A percentile compares a stretch with the other conserved stretches of the same genome.
These are phyloP conservation scores for Albugo candida DNA, from an alignment of 352 stramenopile species.

Conservation along the genomic window DNA sequence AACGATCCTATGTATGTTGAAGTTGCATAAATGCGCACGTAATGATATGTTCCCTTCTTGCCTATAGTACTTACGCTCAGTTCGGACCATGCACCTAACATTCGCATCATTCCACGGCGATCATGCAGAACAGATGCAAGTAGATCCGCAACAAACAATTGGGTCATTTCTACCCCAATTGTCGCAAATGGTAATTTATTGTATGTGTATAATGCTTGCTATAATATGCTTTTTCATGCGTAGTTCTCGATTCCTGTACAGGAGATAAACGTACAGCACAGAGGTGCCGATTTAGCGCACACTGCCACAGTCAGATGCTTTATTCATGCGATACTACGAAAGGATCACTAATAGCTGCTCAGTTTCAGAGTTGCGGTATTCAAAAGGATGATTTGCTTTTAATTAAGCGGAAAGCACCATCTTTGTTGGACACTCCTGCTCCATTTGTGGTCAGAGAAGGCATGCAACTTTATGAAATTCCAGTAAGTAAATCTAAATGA, in stretches of 20 bases:
- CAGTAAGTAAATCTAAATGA: slow-evolving; percentile 15
- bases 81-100: slow-evolving; percentile 31
- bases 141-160: slow-evolving; percentile 27
- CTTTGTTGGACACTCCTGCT: slow-evolving; percentile 1
- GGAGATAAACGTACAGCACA: slow-evolving; percentile 20
- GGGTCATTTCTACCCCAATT: slow-evolving; percentile 20
- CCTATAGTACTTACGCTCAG: too few relatives aligned
- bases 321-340: slow-evolving; percentile 42
- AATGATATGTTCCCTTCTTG: too few relatives aligned
- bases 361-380: slow-evolving; percentile 56
- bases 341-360: slow-evolving; percentile 11
- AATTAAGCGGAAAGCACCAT: slow-evolving; percentile 23
- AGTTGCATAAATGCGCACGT: too few relatives aligned
- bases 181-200: slow-evolving; percentile 14
- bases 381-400: slow-evolving; percentile 56
- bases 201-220: background rate
- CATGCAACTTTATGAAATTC: slow-evolving; percentile 68
- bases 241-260: background rate
- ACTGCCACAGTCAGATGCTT: slow-evolving; percentile 22
- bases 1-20: too few relatives aligned
- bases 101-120: slow-evolving; percentile 38
- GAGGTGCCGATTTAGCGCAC: slow-evolving; percentile 11
- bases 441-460: slow-evolving; percentile 18
- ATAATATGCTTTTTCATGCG: background rate
- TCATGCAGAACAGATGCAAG: slow-evolving; percentile 25